Conservation (phyloP, 352 stramenopile species). For the Vaucheria bursata region DNA sequence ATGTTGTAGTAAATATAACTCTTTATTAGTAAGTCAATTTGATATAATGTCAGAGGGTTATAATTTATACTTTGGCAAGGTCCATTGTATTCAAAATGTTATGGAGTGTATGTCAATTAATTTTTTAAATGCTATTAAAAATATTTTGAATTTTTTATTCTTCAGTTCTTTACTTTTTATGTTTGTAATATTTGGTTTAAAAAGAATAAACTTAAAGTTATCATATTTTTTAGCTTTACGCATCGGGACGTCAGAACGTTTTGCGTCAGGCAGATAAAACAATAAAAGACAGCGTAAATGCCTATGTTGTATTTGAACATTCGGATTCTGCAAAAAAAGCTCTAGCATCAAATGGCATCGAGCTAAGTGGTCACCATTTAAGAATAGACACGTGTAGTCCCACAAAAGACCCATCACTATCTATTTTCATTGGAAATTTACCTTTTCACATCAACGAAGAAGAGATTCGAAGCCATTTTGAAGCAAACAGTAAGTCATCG, state of each 20-base stretch:
- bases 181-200: background rate
- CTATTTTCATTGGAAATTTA: conserved; percentile 79
- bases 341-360: conserved; percentile 27
- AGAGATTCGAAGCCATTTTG: conserved; percentile 50
- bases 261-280: conserved; percentile 66
- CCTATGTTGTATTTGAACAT: conserved; percentile 72
- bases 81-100: no score
- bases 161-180: background rate
- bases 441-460: conserved; percentile 69
- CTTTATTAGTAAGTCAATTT: no score
- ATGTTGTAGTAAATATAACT: no score
- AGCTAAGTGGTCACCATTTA: conserved; percentile 47
- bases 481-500: background rate
- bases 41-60: no score
- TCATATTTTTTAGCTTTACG: conserved; percentile 44
- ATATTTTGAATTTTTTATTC: conserved; percentile 3
- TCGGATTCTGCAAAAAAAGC: conserved; percentile 3
- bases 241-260: conserved; percentile 77
- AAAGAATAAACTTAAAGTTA: background rate
- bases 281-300: conserved; percentile 76
- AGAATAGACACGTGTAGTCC: conserved; percentile 41
- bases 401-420: conserved; percentile 61
- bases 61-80: no score
- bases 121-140: background rate
- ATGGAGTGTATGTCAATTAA: background rate